Conservation (phyloP, 768 basidiomycete species). For the Asterophora lycoperdoides region DNA sequence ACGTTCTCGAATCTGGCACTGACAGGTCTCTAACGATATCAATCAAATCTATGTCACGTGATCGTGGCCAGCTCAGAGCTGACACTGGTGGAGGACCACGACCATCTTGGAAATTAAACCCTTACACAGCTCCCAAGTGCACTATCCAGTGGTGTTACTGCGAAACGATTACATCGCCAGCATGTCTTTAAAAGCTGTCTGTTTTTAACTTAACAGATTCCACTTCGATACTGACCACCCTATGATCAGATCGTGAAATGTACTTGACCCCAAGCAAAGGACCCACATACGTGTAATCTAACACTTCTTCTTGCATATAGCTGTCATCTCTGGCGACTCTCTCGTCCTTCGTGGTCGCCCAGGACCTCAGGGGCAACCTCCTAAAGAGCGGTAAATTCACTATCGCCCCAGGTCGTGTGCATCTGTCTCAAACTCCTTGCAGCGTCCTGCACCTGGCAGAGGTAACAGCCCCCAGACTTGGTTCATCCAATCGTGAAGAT, state of each 20-base stretch:
- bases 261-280: slow-evolving; percentile 23
- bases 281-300: slow-evolving; percentile 22
- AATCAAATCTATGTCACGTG: no score
- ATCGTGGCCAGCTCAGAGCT: background rate
- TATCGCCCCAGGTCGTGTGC: background rate
- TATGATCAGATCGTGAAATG: slow-evolving; percentile 56
- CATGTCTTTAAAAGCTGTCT: slow-evolving; percentile 78
- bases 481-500: slow-evolving; percentile 79
- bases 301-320: slow-evolving; percentile 34
- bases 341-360: slow-evolving; percentile 76
- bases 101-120: background rate
- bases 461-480: slow-evolving; percentile 78
- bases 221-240: background rate
- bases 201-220: slow-evolving; percentile 19
- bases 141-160: background rate
- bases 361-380: slow-evolving; percentile 78
- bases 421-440: background rate
- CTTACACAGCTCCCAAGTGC: background rate
- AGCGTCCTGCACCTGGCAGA: slow-evolving; percentile 92
- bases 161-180: slow-evolving; percentile 4
- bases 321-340: slow-evolving; percentile 88
- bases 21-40: no score
- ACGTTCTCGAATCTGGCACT: no score
- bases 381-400: slow-evolving; percentile 74
- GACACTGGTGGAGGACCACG: slow-evolving; percentile 1